Evolutionary conservation across 257 asterid genomes (phyloP).

Genomic region (Solanum clarkiae): DNA sequence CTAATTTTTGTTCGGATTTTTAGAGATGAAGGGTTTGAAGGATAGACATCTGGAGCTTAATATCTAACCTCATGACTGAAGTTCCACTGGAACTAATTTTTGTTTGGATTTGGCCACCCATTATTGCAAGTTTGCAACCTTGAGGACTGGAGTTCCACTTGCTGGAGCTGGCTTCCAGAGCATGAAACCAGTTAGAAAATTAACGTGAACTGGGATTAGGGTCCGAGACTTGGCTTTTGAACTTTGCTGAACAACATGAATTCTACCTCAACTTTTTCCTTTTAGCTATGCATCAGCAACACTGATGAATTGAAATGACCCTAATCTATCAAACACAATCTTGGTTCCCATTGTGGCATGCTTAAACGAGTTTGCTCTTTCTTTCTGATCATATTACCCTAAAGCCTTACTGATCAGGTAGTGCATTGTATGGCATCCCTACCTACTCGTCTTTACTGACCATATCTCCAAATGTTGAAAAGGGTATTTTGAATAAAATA

Average conservation of each 20-base stretch:
- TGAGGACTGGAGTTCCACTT: background rate
- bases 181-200: background rate
- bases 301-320: background rate
- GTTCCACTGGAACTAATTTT: background rate
- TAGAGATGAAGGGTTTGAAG: background rate
- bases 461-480: background rate
- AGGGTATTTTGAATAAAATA: background rate
- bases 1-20: background rate
- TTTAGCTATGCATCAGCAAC: background rate
- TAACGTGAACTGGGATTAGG: background rate
- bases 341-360: background rate
- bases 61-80: background rate
- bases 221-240: background rate
- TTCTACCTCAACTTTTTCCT: background rate
- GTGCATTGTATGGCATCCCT: background rate
- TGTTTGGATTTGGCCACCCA: background rate
- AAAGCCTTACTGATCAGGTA: background rate
- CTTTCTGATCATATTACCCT: background rate
- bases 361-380: background rate
- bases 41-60: background rate
- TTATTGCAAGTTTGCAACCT: background rate
- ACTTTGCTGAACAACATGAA: background rate
- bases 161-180: background rate
- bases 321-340: background rate
- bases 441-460: background rate